Evolutionary conservation across 2,329 filamentous ascomycete genomes (phyloP).

Genomic region (Lasiodiplodia hormozganensis): DNA sequence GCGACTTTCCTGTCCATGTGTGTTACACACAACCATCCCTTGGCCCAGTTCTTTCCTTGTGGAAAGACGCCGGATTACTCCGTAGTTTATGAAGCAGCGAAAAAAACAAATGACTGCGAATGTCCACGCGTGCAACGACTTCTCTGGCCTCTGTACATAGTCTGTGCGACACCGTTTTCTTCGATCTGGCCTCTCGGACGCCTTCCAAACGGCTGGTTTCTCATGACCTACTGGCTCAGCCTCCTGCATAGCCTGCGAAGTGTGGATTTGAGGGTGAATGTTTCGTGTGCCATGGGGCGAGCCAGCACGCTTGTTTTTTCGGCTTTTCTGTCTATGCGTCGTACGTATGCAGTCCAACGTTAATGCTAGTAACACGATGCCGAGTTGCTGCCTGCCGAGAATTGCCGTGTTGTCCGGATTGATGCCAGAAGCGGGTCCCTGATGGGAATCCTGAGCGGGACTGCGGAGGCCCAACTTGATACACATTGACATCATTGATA

Average conservation of each 20-base stretch:
- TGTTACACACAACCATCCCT: constrained; percentile 3
- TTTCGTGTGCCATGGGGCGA: not conserved
- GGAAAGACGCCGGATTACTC: constrained; percentile 22
- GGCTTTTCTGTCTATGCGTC: constrained; percentile 15
- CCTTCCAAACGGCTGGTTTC: not conserved
- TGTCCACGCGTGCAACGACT: constrained; percentile 11
- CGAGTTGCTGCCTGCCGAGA: not conserved
- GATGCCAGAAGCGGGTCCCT: not conserved
- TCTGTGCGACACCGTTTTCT: not conserved
- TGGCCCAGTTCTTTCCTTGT: constrained; percentile 16
- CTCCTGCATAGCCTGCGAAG: constrained; percentile 2
- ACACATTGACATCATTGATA: constrained; percentile 8
- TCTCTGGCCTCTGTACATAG: constrained; percentile 23
- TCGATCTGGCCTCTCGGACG: constrained; percentile 13
- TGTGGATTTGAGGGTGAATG: constrained; percentile 7
- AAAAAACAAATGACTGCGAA: constrained; percentile 23
- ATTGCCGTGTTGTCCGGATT: not conserved
- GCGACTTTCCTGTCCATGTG: constrained; percentile 24
- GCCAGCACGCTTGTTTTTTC: constrained; percentile 17
- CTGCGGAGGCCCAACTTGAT: constrained; percentile 7
- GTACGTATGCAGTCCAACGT: constrained; percentile 11
- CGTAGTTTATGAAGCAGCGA: constrained; percentile 26
- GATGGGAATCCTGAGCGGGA: not conserved
- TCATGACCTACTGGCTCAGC: not conserved
- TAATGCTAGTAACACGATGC: constrained; percentile 23